Conservation (phyloP, 2,329 filamentous ascomycete genomes). For the Grosmannia clavigera region DNA sequence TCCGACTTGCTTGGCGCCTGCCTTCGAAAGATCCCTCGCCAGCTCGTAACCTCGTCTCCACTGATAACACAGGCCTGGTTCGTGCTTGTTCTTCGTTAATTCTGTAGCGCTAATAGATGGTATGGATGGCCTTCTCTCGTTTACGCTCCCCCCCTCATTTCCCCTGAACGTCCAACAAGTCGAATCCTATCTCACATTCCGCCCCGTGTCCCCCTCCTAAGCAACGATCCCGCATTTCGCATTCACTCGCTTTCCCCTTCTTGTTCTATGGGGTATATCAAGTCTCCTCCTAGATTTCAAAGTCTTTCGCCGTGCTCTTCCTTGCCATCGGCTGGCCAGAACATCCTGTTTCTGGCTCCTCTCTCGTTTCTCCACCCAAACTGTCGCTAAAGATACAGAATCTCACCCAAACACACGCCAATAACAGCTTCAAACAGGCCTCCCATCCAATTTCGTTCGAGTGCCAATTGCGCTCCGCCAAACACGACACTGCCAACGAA, state of each 20-base stretch:
- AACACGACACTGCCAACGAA: neutral
- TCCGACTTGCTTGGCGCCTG: neutral
- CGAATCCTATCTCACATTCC: neutral
- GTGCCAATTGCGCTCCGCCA: neutral
- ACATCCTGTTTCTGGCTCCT: neutral
- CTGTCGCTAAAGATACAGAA: neutral
- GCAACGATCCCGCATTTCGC: neutral
- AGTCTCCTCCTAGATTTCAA: neutral
- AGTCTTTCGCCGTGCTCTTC: neutral
- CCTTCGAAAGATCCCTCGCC: neutral
- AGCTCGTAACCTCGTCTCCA: neutral
- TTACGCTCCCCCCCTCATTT: neutral
- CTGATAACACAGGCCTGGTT: neutral
- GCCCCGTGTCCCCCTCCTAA: neutral
- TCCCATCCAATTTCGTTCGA: neutral
- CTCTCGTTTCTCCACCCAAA: neutral
- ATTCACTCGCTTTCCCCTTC: neutral
- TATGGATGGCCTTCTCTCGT: neutral
- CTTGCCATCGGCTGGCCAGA: neutral
- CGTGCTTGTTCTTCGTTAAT: neutral
- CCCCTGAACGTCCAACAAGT: neutral
- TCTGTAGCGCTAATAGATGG: neutral
- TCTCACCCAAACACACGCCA: neutral
- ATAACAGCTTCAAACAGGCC: neutral
- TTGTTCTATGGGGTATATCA: neutral